Evolutionary conservation across 2,329 filamentous ascomycete species (phyloP).

Genomic region (Diplodia corticola): DNA sequence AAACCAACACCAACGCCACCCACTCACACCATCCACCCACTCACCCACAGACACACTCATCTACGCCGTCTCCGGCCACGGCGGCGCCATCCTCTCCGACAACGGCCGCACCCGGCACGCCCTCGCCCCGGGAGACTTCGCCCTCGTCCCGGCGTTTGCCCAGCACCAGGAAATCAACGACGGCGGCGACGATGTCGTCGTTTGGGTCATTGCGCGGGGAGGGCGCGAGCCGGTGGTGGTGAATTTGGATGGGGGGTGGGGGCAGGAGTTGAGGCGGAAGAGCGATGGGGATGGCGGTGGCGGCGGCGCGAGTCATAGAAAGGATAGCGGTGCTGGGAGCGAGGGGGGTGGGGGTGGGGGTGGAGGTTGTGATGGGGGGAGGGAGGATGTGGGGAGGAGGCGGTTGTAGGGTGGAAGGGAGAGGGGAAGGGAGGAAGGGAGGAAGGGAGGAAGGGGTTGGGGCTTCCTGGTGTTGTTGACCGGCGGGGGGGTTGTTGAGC

Average conservation of each 20-base stretch:
- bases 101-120: slow-evolving; percentile 58
- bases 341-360: no score
- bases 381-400: not conserved
- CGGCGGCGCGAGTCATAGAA: not conserved
- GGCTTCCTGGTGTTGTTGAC: no score
- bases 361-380: not conserved
- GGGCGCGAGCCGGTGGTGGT: slow-evolving; percentile 63
- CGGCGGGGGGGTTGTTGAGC: no score
- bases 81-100: slow-evolving; percentile 60
- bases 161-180: slow-evolving; percentile 72
- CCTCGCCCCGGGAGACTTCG: slow-evolving; percentile 66
- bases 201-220: slow-evolving; percentile 66
- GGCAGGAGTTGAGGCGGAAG: slow-evolving; percentile 29
- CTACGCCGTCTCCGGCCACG: slow-evolving; percentile 63
- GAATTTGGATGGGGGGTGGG: slow-evolving; percentile 64
- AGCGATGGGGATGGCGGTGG: no score
- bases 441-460: no score
- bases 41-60: slow-evolving; percentile 68
- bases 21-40: no score
- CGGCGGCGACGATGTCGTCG: slow-evolving; percentile 60
- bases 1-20: not conserved
- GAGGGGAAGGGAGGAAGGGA: not conserved
- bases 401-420: not conserved
- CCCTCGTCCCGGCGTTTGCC: slow-evolving; percentile 67
- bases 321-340: not conserved